Base-by-base conservation (phyloP, 306 rosid genomes). In the Macrotyloma uniflorum region DNA sequence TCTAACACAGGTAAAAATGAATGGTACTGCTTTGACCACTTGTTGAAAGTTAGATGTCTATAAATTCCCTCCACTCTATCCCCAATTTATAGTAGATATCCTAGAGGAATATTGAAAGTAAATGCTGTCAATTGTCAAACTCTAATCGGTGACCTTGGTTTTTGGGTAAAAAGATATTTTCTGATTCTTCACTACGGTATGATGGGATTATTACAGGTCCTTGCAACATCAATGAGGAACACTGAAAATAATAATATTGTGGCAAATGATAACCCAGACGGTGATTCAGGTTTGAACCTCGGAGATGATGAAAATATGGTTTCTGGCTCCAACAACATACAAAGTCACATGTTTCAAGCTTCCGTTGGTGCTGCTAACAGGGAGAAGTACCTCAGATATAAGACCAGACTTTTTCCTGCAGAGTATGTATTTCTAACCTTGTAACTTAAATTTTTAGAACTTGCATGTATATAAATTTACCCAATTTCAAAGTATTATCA, bases 341-440 rank as follows among this genome's bases (percentile, higher is more conserved):
- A 82, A 36, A 84, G 82, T 53, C 68, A 85, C 87, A 65, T 69
- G 26, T 68, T 89, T 77, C 90, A 90, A 77, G 64, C 87, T 80
- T 82, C 91, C 57, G 75, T 42, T 47, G 83, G 79, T 73, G 65
- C 83, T 36, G 45, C 84, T 32, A 91, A 87, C 70, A 89, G 97
- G 84, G 97, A 95, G 54, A 91, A 89, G 84, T 95, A 92, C 88
- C 98, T 92, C 77, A 91, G 98, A 95, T 91, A 95, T 81, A 89
- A 93, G 79, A 95, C 98, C 74, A 86, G 98, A 84, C 93, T 88
- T 75, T 95, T 95, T 87, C 97, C 98, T 50, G 98, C 98, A 23
- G 98, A 95, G 98, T 95, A 91, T 79, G 97, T 85, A n/a, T n/a
- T n/a, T 35, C 46, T 71, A 58, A 42, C 58, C n/a, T 28, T 1